A percentile compares a stretch with the other conserved stretches of the same genome.
These are phyloP conservation scores for Leptographium galeiforme DNA, from an alignment of 2,329 filamentous ascomycete species.

Conservation along the genomic window DNA sequence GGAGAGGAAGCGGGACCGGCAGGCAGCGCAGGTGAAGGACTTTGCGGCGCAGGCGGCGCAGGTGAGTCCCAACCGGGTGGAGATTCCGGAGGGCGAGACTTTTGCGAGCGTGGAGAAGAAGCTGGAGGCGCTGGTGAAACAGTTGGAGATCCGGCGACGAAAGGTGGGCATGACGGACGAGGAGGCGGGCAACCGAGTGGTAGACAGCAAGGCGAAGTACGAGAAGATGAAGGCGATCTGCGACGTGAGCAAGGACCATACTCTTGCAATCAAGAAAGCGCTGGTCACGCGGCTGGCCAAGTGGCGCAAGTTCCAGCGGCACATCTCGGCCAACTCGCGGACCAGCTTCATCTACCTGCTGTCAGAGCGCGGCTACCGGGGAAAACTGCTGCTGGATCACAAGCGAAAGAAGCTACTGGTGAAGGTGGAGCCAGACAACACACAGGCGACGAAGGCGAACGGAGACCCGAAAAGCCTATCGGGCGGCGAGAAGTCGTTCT, in stretches of 20 bases:
- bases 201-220: conserved; percentile 23
- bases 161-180: conserved; percentile 50
- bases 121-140: conserved; percentile 39
- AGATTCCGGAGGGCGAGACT: conserved; percentile 53
- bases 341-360: conserved; percentile 81
- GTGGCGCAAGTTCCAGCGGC: conserved; percentile 70
- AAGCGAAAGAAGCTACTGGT: conserved; percentile 60
- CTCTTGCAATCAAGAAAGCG: conserved; percentile 37
- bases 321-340: conserved; percentile 75
- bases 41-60: conserved; percentile 41
- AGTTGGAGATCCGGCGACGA: conserved; percentile 43
- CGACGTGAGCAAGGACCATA: conserved; percentile 27
- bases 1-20: conserved; percentile 32
- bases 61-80: conserved; percentile 41
- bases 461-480: conserved; percentile 79
- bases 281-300: conserved; percentile 57
- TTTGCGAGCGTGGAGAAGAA: conserved; percentile 39
- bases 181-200: conserved; percentile 42
- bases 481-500: conserved; percentile 95
- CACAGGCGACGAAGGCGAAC: conserved; percentile 53
- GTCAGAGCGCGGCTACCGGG: conserved; percentile 78
- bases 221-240: conserved; percentile 30
- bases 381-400: conserved; percentile 69
- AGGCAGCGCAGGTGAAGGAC: conserved; percentile 33
- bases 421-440: conserved; percentile 59